A percentile compares a stretch with the other conserved stretches of the same genome.
Evolutionary conservation across 2,329 filamentous ascomycete genomes (phyloP).

Genomic region (Pyrenophora teres): DNA sequence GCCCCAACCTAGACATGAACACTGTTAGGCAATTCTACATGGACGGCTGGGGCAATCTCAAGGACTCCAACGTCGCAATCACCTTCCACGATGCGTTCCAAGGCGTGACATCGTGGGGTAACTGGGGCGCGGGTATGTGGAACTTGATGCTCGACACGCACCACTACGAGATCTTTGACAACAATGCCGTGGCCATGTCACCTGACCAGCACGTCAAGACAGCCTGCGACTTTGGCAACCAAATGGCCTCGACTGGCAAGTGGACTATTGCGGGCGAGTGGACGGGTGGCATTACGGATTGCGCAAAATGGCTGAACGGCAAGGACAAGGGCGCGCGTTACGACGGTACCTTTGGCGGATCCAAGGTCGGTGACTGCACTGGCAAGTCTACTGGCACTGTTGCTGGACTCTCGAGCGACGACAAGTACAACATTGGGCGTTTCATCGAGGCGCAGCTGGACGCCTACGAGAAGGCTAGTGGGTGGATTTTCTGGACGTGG

Average conservation of each 20-base stretch:
- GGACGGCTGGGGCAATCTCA: conserved; percentile 54
- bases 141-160: conserved; percentile 54
- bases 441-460: conserved; percentile 56
- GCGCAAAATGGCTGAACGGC: conserved; percentile 56
- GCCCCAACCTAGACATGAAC: conserved; percentile 50
- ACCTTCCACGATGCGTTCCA: conserved; percentile 55
- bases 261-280: conserved; percentile 56
- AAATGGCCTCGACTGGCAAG: conserved; percentile 54
- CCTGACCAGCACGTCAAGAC: conserved; percentile 48
- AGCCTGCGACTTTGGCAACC: conserved; percentile 52
- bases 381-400: conserved; percentile 54
- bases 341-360: conserved; percentile 49
- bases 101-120: conserved; percentile 51
- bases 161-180: conserved; percentile 55
- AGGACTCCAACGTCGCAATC: conserved; percentile 49
- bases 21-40: conserved; percentile 54
- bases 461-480: conserved; percentile 54
- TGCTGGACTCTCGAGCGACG: conserved; percentile 46
- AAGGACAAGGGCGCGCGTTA: conserved; percentile 54
- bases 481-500: conserved; percentile 59
- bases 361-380: conserved; percentile 50
- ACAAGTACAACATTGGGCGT: conserved; percentile 51
- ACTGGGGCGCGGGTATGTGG: conserved; percentile 53
- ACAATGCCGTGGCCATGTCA: conserved; percentile 44
- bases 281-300: conserved; percentile 55